These are phyloP conservation scores for Sistotremastrum suecicum DNA, from an alignment of 768 basidiomycete species.

Conservation along the genomic window DNA sequence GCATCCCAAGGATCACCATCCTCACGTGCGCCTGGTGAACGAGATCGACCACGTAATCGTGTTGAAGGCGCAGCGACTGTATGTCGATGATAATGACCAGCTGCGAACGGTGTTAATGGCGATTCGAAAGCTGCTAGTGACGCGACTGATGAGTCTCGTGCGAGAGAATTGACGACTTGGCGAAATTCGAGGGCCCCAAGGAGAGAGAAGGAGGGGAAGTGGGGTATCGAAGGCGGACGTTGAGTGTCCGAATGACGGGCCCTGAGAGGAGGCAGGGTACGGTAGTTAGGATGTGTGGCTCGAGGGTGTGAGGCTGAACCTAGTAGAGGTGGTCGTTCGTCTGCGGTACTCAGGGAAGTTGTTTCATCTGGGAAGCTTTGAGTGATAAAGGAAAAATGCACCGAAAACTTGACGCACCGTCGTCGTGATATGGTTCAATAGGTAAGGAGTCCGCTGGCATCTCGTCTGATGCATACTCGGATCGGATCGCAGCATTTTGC, in stretches of 20 bases:
- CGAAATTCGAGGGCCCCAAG: conserved; percentile 94
- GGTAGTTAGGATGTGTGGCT: conserved; percentile 25
- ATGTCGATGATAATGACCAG: conserved; percentile 54
- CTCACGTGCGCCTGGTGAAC: conserved; percentile 4
- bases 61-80: background rate
- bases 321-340: conserved; percentile 7
- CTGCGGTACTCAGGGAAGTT: conserved; percentile 16
- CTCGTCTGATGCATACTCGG: conserved; percentile 43
- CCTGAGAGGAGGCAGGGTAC: conserved; percentile 13
- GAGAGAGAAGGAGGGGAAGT: conserved; percentile 78
- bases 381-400: background rate
- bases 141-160: conserved; percentile 46
- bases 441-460: conserved; percentile 19
- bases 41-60: background rate
- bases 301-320: conserved; percentile 14
- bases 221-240: conserved; percentile 33
- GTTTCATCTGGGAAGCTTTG: conserved; percentile 1
- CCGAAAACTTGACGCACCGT: conserved; percentile 29
- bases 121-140: conserved; percentile 54
- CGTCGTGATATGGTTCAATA: conserved; percentile 44
- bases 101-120: conserved; percentile 54
- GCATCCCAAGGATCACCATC: conserved; percentile 38
- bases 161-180: conserved; percentile 73
- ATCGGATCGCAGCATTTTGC: conserved; percentile 38
- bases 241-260: conserved; percentile 30